Evolutionary conservation across 768 basidiomycete genomes (phyloP).

Genomic region (Chalciporus pseudorubinellus): DNA sequence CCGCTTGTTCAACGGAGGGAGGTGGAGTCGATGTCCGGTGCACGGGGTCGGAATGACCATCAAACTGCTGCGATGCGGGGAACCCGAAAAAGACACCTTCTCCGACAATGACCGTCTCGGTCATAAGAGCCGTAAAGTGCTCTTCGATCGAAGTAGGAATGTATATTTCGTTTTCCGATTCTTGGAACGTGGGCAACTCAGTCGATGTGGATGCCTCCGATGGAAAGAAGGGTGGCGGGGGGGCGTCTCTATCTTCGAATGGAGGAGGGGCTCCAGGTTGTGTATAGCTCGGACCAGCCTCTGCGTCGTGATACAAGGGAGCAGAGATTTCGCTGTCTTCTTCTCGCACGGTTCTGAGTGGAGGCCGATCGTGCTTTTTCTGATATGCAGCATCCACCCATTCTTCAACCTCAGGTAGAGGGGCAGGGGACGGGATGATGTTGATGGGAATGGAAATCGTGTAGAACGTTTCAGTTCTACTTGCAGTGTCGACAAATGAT

Average conservation of each 20-base stretch:
- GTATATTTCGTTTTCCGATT: constrained; percentile 75
- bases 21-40: constrained; percentile 67
- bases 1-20: constrained; percentile 73
- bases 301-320: constrained; percentile 66
- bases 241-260: constrained; percentile 80
- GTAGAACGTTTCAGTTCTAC: constrained; percentile 63
- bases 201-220: constrained; percentile 59
- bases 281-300: constrained; percentile 75
- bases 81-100: constrained; percentile 84
- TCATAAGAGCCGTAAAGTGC: constrained; percentile 34
- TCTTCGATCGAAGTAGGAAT: constrained; percentile 46
- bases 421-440: constrained; percentile 72
- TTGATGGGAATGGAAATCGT: constrained; percentile 66
- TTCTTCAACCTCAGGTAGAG: constrained; percentile 75
- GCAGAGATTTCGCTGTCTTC: constrained; percentile 62
- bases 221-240: constrained; percentile 62
- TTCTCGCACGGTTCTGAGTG: constrained; percentile 61
- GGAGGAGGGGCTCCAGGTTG: constrained; percentile 70
- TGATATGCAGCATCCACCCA: constrained; percentile 73
- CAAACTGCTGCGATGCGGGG: constrained; percentile 66
- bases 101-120: constrained; percentile 48
- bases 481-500: constrained; percentile 74
- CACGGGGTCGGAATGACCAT: constrained; percentile 73
- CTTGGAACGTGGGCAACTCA: constrained; percentile 69
- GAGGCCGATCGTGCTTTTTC: constrained; percentile 86